These are phyloP conservation scores for Collybiopsis confluens DNA, from an alignment of 768 basidiomycete species.

Conservation along the genomic window DNA sequence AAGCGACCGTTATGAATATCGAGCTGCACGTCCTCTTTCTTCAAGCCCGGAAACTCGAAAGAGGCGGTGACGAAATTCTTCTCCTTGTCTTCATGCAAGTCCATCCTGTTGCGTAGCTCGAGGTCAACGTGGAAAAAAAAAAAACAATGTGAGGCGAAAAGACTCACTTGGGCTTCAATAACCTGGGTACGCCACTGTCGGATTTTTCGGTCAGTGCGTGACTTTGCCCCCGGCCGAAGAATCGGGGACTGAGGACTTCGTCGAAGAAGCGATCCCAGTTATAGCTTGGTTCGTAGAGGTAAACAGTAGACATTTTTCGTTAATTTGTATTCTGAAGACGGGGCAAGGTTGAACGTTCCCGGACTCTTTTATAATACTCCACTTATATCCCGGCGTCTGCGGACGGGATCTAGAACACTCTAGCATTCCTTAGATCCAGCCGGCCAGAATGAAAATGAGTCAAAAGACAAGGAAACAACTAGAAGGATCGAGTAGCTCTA, in stretches of 20 bases:
- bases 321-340: neutral
- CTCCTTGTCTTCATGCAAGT: constrained; percentile 47
- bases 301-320: constrained; percentile 19
- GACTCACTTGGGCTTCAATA: constrained; percentile 29
- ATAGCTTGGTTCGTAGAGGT: constrained; percentile 40
- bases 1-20: constrained; percentile 50
- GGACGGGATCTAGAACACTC: too few relatives aligned
- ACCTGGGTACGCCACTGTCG: constrained; percentile 5
- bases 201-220: constrained; percentile 7
- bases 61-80: constrained; percentile 51
- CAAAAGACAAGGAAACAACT: too few relatives aligned
- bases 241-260: constrained; percentile 22
- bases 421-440: too few relatives aligned
- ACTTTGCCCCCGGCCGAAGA: constrained; percentile 7
- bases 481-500: too few relatives aligned
- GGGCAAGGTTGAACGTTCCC: neutral
- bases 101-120: constrained; percentile 37
- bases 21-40: constrained; percentile 49
- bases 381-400: too few relatives aligned
- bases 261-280: constrained; percentile 45
- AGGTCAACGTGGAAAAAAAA: neutral
- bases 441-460: too few relatives aligned
- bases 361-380: neutral
- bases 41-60: constrained; percentile 59
- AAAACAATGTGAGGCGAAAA: neutral